These are phyloP conservation scores for Boletus huronensis DNA, from an alignment of 768 basidiomycete genomes.

Conservation along the genomic window DNA sequence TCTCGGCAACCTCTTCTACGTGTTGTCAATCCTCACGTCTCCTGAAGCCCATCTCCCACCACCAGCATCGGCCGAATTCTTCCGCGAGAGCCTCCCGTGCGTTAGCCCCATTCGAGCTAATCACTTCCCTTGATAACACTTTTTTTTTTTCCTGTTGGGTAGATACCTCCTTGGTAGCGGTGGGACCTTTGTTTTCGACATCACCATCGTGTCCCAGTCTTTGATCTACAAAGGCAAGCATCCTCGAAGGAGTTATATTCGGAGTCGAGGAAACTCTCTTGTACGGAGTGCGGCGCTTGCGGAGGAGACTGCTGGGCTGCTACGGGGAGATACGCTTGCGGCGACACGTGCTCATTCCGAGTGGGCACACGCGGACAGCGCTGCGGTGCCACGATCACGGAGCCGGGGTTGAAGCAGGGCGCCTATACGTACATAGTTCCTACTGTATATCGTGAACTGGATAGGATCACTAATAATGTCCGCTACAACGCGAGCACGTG, in stretches of 20 bases:
- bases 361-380: constrained; percentile 20
- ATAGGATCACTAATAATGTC: not conserved
- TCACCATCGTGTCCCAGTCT: constrained; percentile 86
- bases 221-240: constrained; percentile 64
- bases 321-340: constrained; percentile 41
- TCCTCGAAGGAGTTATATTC: constrained; percentile 31
- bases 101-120: constrained; percentile 29
- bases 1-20: constrained; percentile 90
- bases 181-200: constrained; percentile 90
- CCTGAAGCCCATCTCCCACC: constrained; percentile 58
- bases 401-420: constrained; percentile 36
- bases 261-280: constrained; percentile 26
- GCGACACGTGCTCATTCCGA: constrained; percentile 26
- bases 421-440: not conserved
- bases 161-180: constrained; percentile 90
- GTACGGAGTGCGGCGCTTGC: constrained; percentile 29
- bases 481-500: no score
- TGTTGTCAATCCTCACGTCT: constrained; percentile 81
- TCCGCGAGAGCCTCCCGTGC: constrained; percentile 83
- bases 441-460: constrained; percentile 1
- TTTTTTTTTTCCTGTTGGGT: not conserved
- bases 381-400: constrained; percentile 29
- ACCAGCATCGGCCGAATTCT: constrained; percentile 58
- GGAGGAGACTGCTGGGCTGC: constrained; percentile 50
- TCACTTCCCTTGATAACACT: not conserved